Evolutionary conservation across 169 alveolate genomes (phyloP).

Genomic region (Toxoplasma gondii): DNA sequence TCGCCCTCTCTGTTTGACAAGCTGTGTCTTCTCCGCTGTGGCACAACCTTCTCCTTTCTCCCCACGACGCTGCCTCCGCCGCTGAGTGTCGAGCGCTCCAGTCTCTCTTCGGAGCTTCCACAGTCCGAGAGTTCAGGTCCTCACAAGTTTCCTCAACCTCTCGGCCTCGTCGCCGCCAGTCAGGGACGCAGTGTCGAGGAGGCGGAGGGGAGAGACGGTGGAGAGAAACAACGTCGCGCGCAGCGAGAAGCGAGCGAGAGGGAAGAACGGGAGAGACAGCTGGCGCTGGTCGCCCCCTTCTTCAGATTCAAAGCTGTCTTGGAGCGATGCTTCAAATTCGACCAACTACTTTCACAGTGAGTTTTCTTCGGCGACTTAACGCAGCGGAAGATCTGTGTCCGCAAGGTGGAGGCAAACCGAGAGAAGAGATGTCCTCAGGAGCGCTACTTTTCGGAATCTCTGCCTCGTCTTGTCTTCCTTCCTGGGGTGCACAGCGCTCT

Average conservation of each 20-base stretch:
- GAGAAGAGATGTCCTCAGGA: neutral
- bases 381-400: neutral
- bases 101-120: too few species aligned
- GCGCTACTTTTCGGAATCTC: too few species aligned
- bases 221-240: neutral
- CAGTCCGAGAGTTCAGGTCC: too few species aligned
- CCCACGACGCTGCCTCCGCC: slow-evolving; percentile 18
- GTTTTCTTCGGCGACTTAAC: neutral
- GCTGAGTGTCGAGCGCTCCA: neutral
- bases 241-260: neutral
- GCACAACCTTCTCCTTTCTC: slow-evolving; percentile 22
- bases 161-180: too few species aligned
- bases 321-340: neutral
- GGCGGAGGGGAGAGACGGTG: neutral
- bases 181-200: too few species aligned
- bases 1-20: neutral
- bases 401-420: neutral
- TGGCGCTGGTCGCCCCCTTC: slow-evolving; percentile 39
- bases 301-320: slow-evolving; percentile 24
- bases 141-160: too few species aligned
- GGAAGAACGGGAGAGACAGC: slow-evolving; percentile 24
- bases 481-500: too few species aligned
- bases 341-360: neutral
- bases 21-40: neutral
- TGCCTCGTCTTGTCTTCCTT: too few species aligned